phyloP scores from a whole-genome alignment of 2,329 filamentous ascomycete genomes.

The Xylariomycetidae sp. region DNA sequence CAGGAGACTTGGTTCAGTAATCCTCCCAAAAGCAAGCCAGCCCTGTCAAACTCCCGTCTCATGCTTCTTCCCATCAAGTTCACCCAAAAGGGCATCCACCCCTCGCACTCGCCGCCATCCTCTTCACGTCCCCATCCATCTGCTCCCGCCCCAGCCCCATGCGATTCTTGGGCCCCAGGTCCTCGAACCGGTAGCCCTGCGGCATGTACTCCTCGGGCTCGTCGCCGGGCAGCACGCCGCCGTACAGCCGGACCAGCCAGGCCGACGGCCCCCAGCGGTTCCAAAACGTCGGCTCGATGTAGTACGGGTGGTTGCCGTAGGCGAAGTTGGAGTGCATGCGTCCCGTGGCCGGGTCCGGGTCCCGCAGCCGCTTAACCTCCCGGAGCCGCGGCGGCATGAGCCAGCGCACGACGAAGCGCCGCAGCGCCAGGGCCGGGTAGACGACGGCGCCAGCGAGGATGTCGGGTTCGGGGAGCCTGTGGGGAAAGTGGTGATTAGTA shows the following conservation, averaged over 20 bases:
- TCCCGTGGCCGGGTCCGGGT: slow-evolving; percentile 48
- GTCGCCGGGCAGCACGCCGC: slow-evolving; percentile 43
- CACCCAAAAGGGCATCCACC: slow-evolving; percentile 26
- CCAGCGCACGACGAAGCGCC: slow-evolving; percentile 53
- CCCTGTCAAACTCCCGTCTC: no score
- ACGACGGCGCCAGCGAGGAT: slow-evolving; percentile 34
- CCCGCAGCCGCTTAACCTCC: slow-evolving; percentile 34
- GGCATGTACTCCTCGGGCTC: slow-evolving; percentile 35
- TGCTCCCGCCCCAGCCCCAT: slow-evolving; percentile 49
- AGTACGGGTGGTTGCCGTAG: slow-evolving; percentile 63
- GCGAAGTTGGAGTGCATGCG: slow-evolving; percentile 41
- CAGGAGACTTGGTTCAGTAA: no score
- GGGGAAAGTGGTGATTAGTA: neutral
- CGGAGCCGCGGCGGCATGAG: slow-evolving; percentile 54
- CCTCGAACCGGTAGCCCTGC: slow-evolving; percentile 49
- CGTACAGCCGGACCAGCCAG: slow-evolving; percentile 39
- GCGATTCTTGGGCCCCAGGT: slow-evolving; percentile 57
- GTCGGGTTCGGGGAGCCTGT: slow-evolving; percentile 40
- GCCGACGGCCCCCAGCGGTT: slow-evolving; percentile 58
- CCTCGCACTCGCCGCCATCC: slow-evolving; percentile 26
- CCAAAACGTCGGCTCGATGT: slow-evolving; percentile 55
- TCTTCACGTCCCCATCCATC: slow-evolving; percentile 34
- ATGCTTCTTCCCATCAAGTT: no score
- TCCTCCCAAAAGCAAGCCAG: no score
- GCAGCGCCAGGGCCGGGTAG: slow-evolving; percentile 42